These are phyloP conservation scores for Aureobasidium melanogenum DNA, from an alignment of 2,329 filamentous ascomycete genomes.

Conservation along the genomic window DNA sequence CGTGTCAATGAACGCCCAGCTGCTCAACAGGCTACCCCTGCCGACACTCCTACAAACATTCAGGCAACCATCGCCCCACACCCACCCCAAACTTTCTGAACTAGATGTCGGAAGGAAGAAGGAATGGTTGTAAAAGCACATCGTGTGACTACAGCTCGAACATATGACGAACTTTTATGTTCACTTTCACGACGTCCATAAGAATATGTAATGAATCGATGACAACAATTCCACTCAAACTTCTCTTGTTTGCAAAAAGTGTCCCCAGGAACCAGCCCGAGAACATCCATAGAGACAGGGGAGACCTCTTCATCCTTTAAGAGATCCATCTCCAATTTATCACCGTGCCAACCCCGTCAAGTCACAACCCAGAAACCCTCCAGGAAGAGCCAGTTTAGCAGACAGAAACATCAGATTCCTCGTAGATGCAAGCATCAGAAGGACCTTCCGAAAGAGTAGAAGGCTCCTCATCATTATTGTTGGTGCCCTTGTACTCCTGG, in stretches of 20 bases:
- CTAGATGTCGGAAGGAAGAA: too few species aligned
- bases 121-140: background rate
- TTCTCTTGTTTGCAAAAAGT: background rate
- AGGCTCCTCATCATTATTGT: slow-evolving; percentile 27
- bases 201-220: background rate
- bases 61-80: too few species aligned
- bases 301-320: background rate
- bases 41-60: too few species aligned
- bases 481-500: slow-evolving; percentile 27
- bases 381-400: background rate
- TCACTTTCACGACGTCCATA: background rate
- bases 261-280: background rate
- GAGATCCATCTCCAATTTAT: background rate
- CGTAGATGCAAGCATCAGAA: slow-evolving; percentile 26
- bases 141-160: background rate
- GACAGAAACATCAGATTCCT: slow-evolving; percentile 18
- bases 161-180: background rate
- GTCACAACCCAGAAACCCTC: too few species aligned
- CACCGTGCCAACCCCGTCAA: too few species aligned
- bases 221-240: background rate
- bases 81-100: too few species aligned
- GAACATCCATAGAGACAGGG: background rate
- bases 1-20: too few species aligned
- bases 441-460: slow-evolving; percentile 24
- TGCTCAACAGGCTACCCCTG: too few species aligned